Evolutionary conservation across 1,139 yeast species (phyloP).

Genomic region (Geotrichum armillariae): DNA sequence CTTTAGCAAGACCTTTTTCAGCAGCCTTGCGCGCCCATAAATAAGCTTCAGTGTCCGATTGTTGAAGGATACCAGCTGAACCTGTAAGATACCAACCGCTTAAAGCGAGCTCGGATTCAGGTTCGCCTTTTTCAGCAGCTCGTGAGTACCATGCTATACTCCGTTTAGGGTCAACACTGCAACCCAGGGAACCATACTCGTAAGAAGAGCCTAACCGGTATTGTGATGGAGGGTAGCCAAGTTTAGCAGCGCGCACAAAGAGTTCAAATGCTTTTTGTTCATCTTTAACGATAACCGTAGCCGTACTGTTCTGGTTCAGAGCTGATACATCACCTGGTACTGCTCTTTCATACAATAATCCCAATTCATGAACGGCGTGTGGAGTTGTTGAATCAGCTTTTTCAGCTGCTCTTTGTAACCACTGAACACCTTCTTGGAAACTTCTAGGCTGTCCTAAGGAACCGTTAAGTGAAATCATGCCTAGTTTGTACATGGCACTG

Average conservation of each 20-base stretch:
- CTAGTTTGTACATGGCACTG: constrained; percentile 67
- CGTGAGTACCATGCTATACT: constrained; percentile 89
- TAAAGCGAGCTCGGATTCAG: constrained; percentile 85
- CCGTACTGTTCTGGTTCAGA: constrained; percentile 51
- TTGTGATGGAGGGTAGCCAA: constrained; percentile 78
- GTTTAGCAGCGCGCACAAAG: constrained; percentile 74
- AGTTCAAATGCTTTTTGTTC: constrained; percentile 63
- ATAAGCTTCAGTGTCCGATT: constrained; percentile 76
- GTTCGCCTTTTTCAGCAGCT: constrained; percentile 70
- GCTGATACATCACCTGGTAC: constrained; percentile 43
- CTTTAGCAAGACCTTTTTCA: constrained; percentile 74
- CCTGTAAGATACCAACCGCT: constrained; percentile 94
- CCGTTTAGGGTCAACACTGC: constrained; percentile 66
- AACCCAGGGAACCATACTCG: constrained; percentile 77
- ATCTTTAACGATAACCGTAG: constrained; percentile 39
- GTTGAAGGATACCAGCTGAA: constrained; percentile 63
- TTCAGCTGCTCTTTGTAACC: constrained; percentile 58
- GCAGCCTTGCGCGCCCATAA: constrained; percentile 89
- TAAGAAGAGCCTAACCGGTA: constrained; percentile 83
- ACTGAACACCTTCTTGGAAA: constrained; percentile 50
- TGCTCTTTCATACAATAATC: constrained; percentile 68
- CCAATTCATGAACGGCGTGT: constrained; percentile 64
- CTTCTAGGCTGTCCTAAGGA: constrained; percentile 45
- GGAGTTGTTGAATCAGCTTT: constrained; percentile 47
- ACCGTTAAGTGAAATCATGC: constrained; percentile 60